Percentiles rank a stretch among this genome's conserved stretches.
Evolutionary conservation across 2,329 filamentous ascomycete genomes (phyloP).

Genomic region (Dactylonectria macrodidyma): DNA sequence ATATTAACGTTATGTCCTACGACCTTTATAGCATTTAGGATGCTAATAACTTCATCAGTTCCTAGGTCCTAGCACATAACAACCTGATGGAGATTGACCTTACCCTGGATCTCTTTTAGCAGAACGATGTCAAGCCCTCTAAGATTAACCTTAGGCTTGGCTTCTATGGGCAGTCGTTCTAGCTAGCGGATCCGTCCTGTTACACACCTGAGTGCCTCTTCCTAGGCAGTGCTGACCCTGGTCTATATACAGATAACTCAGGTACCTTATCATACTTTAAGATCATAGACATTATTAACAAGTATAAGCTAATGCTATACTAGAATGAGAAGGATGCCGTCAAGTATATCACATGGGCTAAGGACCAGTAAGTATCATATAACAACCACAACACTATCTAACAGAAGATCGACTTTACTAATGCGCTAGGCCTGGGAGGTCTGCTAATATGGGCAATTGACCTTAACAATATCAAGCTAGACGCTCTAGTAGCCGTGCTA

Average conservation of each 20-base stretch:
- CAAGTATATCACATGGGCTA: constrained; percentile 53
- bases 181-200: constrained; percentile 45
- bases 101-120: constrained; percentile 62
- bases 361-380: constrained; percentile 59
- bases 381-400: constrained; percentile 30
- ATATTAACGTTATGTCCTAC: constrained; percentile 11
- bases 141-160: constrained; percentile 61
- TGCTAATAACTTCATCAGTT: constrained; percentile 3
- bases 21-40: constrained; percentile 15
- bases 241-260: constrained; percentile 41
- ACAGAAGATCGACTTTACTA: constrained; percentile 47
- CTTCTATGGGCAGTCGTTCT: constrained; percentile 58
- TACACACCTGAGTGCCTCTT: constrained; percentile 37
- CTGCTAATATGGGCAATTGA: constrained; percentile 54
- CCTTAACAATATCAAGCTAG: constrained; percentile 37
- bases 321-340: constrained; percentile 49
- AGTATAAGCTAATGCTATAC: constrained; percentile 38
- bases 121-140: constrained; percentile 56
- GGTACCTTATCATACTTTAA: constrained; percentile 47
- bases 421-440: constrained; percentile 50
- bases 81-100: constrained; percentile 63
- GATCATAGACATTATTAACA: constrained; percentile 44
- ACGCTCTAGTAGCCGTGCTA: constrained; percentile 37
- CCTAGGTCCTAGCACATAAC: constrained; percentile 57
- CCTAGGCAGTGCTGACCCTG: constrained; percentile 28